These are phyloP conservation scores for Epichloe coenophiala DNA, from an alignment of 2,329 filamentous ascomycete genomes.

Conservation along the genomic window DNA sequence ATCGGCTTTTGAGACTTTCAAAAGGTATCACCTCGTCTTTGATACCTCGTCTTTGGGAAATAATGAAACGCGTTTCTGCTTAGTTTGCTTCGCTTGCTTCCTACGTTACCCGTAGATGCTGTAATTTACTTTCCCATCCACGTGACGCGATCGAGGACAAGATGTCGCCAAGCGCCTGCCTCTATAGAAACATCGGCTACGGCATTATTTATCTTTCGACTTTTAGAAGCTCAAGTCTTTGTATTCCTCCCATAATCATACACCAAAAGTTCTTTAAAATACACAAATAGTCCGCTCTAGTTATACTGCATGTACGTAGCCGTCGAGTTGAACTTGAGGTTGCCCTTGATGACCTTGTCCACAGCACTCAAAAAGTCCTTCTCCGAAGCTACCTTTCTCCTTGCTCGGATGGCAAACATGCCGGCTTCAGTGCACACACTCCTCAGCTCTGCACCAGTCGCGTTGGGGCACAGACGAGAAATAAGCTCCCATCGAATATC, in stretches of 20 bases:
- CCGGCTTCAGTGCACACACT: slow-evolving; percentile 96
- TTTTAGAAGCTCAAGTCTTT: slow-evolving; percentile 12
- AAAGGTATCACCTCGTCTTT: too few relatives aligned
- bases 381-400: slow-evolving; percentile 95
- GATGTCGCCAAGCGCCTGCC: slow-evolving; percentile 4
- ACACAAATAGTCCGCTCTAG: slow-evolving; percentile 34
- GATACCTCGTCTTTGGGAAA: too few relatives aligned
- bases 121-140: too few relatives aligned
- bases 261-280: slow-evolving; percentile 16
- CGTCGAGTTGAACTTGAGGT: slow-evolving; percentile 98
- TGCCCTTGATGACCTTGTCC: slow-evolving; percentile 99
- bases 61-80: not conserved
- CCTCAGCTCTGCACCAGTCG: slow-evolving; percentile 87
- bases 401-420: slow-evolving; percentile 91
- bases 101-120: too few relatives aligned
- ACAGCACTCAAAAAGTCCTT: slow-evolving; percentile 97
- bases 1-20: too few relatives aligned
- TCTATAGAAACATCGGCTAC: slow-evolving; percentile 5
- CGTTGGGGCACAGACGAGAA: slow-evolving; percentile 90
- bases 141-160: not conserved
- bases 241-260: slow-evolving; percentile 18
- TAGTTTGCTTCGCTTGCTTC: not conserved
- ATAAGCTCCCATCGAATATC: slow-evolving; percentile 99
- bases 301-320: slow-evolving; percentile 99
- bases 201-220: slow-evolving; percentile 10